These are phyloP conservation scores for Athelia sp. DNA, from an alignment of 1,284 basidiomycete genomes.

Conservation along the genomic window DNA sequence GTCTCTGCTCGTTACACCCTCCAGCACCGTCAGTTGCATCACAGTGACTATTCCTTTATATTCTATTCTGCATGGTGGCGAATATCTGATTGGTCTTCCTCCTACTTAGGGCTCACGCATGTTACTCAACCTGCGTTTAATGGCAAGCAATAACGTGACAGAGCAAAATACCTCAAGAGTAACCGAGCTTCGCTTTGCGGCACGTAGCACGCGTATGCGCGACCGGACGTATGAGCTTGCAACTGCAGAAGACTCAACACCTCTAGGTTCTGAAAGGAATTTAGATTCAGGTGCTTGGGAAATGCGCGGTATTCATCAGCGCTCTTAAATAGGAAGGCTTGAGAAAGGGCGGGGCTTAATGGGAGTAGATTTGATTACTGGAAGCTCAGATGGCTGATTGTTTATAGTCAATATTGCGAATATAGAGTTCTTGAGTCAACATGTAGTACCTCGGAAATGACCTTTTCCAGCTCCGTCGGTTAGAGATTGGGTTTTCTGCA, in stretches of 20 bases:
- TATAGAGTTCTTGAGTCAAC: no score
- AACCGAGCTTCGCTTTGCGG: neutral
- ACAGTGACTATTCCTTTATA: neutral
- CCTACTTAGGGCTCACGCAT: neutral
- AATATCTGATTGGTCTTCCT: no score
- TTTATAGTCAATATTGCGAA: no score
- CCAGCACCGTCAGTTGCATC: neutral
- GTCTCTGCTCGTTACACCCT: neutral
- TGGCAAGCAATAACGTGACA: neutral
- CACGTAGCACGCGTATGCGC: no score
- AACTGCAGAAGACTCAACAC: neutral
- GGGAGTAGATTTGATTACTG: neutral
- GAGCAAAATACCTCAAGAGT: neutral
- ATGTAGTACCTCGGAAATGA: no score
- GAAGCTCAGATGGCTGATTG: no score
- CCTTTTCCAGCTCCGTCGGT: no score
- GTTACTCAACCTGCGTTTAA: neutral
- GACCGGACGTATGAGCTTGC: no score
- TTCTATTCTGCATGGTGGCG: neutral
- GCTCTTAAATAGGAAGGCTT: neutral
- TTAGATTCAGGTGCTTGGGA: neutral
- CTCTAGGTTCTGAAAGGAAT: neutral
- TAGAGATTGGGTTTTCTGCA: no score
- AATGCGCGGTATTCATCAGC: neutral
- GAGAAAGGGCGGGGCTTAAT: neutral